Percentiles rank a stretch among this genome's conserved stretches.
Evolutionary conservation across 148 eudicot species (phyloP).

Genomic region (Talinum fruticosum): DNA sequence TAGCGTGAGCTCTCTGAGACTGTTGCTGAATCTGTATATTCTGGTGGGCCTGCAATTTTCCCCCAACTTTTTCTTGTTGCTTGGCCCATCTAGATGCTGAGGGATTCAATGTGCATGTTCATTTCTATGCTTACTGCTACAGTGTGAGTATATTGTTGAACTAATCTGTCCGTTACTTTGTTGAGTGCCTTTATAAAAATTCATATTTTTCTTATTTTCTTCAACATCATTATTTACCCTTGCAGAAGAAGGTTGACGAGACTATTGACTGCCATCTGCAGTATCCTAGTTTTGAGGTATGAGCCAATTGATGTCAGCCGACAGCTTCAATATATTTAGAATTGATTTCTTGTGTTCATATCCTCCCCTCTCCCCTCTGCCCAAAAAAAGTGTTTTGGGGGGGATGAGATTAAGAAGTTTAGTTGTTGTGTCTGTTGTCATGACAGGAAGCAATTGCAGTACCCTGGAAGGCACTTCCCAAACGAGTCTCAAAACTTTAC

Average conservation of each 20-base stretch:
- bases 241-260: slow-evolving; percentile 70
- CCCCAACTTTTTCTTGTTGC: neutral
- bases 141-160: neutral
- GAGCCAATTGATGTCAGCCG: neutral
- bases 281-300: slow-evolving; percentile 93
- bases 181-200: neutral
- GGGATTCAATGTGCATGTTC: neutral
- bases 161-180: neutral
- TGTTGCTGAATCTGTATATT: neutral
- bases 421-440: neutral
- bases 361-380: neutral
- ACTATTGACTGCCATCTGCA: slow-evolving; percentile 52
- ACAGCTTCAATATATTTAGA: neutral
- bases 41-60: neutral
- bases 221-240: neutral
- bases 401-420: neutral
- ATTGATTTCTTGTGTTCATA: neutral
- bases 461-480: slow-evolving; percentile 83
- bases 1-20: neutral
- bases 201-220: neutral
- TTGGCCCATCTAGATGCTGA: neutral
- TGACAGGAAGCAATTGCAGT: slow-evolving; percentile 74
- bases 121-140: no score
- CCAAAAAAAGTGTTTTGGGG: neutral
- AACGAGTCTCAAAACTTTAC: slow-evolving; percentile 67